Conservation (phyloP, 169 alveolate species). For the Theileria luwenshuni region DNA sequence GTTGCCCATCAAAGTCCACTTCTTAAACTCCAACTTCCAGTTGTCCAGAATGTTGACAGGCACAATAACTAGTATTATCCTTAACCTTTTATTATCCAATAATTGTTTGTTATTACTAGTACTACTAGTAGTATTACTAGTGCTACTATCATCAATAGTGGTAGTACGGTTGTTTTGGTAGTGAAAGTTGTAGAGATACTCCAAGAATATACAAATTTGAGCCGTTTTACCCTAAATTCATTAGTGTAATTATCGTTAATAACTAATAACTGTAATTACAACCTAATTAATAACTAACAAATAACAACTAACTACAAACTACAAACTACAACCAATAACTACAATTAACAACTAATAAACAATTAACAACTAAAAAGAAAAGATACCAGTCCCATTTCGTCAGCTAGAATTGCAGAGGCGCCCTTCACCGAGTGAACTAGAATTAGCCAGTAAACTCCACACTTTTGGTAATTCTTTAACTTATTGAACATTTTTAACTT, state of each 20-base stretch:
- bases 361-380: too few species aligned
- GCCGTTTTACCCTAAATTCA: conserved; percentile 83
- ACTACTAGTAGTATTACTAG: neutral
- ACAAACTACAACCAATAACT: too few species aligned
- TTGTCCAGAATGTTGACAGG: conserved; percentile 85
- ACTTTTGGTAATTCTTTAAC: conserved; percentile 83
- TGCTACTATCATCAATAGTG: neutral
- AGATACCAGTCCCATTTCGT: conserved; percentile 89
- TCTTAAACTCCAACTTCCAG: conserved; percentile 82
- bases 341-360: too few species aligned
- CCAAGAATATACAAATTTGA: conserved; percentile 83
- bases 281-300: neutral
- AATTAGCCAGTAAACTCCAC: conserved; percentile 87
- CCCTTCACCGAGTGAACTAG: conserved; percentile 69
- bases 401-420: conserved; percentile 86
- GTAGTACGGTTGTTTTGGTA: neutral
- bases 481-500: conserved; percentile 38
- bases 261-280: too few species aligned
- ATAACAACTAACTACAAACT: neutral
- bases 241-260: too few species aligned
- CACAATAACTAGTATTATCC: conserved; percentile 80
- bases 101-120: neutral
- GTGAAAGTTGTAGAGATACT: conserved; percentile 20
- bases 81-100: conserved; percentile 17
- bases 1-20: conserved; percentile 81